Base-by-base conservation (phyloP, 1,284 basidiomycete genomes). In the Cutaneotrichosporon sp. region DNA sequence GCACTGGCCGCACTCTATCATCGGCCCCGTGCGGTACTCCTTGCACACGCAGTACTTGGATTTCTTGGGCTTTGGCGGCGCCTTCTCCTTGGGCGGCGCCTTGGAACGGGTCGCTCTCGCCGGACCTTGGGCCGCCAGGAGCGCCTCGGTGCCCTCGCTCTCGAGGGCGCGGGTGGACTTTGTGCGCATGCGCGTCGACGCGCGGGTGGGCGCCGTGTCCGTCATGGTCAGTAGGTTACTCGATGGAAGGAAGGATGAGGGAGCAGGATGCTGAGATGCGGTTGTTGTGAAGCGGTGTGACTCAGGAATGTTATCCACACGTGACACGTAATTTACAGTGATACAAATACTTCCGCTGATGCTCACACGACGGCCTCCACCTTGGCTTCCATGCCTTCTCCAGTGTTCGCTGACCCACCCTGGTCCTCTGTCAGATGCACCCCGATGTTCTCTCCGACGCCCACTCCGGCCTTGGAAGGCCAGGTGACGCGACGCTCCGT, bases 1-100 rank as follows among this genome's bases (percentile, higher is more conserved):
- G 59, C 77, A 78, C 36, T 68, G 64, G 16, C 64, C 73, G 59
- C 76, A 78, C 66, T 78, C 70, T n/a, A 78, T 77, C 76, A 78
- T 78, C 3, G 72, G 67, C n/a, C 72, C 71, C 3, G 64, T 61
- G 9, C 63, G 63, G 5, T 67, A 61, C 33, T 67, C 65, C 55
- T 72, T 69, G 56, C 77, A 77, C 2, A 73, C 16, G 58, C 75
- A 76, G 52, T 72, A 76, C 29, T 68, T 66, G 38, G 66, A 67
- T 38, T 65, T 60, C 18, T 67, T 53, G 7, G 53, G 31, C 38
- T 42, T 50, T 18, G 24, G 47, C 6, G 47, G 14, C 22, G 22
- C 45, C 54, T 56, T 61, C 60, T 63, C 22, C 27, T 22, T n/a
- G n/a, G n/a, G 29, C 29, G 50, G 25, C 50, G 36, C 43, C 38